phyloP scores from a whole-genome alignment of 23 red algal species.

The Agarophyton chilense region DNA sequence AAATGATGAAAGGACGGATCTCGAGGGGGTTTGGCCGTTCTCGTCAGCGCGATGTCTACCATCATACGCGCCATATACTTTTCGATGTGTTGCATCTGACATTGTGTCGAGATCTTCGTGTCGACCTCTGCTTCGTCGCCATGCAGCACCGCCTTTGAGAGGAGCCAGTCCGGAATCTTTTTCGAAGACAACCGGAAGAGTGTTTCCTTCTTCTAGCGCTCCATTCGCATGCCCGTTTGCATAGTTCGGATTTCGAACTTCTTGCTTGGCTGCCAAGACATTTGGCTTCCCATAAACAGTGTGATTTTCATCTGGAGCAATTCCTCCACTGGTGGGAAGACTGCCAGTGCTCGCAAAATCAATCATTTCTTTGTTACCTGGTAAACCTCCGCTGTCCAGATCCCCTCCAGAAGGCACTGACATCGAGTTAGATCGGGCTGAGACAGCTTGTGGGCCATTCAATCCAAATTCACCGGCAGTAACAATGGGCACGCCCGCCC shows the following conservation, averaged over 20 bases:
- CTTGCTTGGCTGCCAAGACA: not conserved
- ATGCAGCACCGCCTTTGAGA: conserved; percentile 43
- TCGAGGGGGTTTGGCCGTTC: not conserved
- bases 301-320: not conserved
- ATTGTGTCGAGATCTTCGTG: conserved; percentile 60
- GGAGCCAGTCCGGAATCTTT: conserved; percentile 14
- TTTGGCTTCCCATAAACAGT: not conserved
- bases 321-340: conserved; percentile 19
- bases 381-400: not conserved
- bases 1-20: conserved; percentile 23
- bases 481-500: conserved; percentile 1
- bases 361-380: not conserved
- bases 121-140: conserved; percentile 17
- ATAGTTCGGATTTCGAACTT: not conserved
- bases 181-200: conserved; percentile 34
- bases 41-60: conserved; percentile 3
- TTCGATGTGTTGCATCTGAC: conserved; percentile 50
- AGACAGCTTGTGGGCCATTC: conserved; percentile 2
- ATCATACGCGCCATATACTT: not conserved
- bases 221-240: not conserved
- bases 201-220: conserved; percentile 21
- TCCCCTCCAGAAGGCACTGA: not conserved
- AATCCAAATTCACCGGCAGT: conserved; percentile 35
- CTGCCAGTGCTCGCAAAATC: conserved; percentile 47
- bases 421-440: not conserved